These are phyloP conservation scores for Cercospora sojina DNA, from an alignment of 2,329 filamentous ascomycete species.

Conservation along the genomic window DNA sequence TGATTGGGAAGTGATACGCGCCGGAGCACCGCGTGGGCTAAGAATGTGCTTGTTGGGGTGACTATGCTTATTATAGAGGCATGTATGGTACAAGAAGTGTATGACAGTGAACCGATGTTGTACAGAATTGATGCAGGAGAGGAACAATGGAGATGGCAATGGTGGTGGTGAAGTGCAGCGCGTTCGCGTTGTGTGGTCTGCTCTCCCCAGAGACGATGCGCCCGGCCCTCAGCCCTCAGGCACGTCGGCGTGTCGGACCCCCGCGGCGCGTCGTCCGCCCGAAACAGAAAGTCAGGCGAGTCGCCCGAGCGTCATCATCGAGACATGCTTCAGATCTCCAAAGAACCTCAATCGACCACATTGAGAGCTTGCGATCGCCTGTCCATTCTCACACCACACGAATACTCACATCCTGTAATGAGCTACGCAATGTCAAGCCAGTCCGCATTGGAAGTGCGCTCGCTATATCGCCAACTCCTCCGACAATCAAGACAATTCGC, in stretches of 20 bases:
- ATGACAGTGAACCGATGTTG: neutral
- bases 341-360: neutral
- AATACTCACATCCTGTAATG: neutral
- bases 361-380: neutral
- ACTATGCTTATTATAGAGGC: neutral
- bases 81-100: neutral
- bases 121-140: neutral
- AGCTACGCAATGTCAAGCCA: constrained; percentile 24
- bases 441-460: constrained; percentile 34
- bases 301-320: constrained; percentile 4
- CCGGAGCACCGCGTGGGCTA: constrained; percentile 2
- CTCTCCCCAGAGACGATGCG: neutral
- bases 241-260: constrained; percentile 14
- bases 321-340: neutral
- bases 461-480: constrained; percentile 77
- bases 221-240: neutral
- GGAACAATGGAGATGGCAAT: neutral
- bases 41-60: neutral
- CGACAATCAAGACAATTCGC: constrained; percentile 84
- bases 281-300: neutral
- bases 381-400: neutral
- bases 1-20: neutral
- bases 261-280: constrained; percentile 3
- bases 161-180: neutral
- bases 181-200: constrained; percentile 11